Evolutionary conservation across 1,284 basidiomycete genomes (phyloP).

Genomic region (Apiotrichum siamense): DNA sequence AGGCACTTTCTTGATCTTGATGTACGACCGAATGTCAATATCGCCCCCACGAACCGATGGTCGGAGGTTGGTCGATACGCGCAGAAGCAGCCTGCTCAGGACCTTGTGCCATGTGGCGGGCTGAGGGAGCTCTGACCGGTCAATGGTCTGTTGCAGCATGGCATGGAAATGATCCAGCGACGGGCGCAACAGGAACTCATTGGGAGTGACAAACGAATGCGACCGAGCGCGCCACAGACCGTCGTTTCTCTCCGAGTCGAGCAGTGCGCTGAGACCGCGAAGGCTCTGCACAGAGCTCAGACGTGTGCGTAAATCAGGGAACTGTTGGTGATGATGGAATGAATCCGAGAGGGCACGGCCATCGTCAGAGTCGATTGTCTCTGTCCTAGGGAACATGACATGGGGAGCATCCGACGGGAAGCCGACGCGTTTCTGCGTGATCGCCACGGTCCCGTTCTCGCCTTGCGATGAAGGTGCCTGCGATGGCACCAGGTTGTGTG

Average conservation of each 20-base stretch:
- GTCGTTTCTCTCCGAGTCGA: conserved; percentile 40
- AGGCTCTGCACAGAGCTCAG: conserved; percentile 36
- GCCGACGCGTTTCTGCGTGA: conserved; percentile 1
- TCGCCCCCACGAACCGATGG: conserved; percentile 58
- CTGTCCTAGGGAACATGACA: conserved; percentile 34
- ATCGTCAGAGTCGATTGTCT: conserved; percentile 31
- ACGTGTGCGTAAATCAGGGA: conserved; percentile 32
- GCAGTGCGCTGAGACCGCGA: conserved; percentile 37
- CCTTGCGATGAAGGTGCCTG: conserved; percentile 3
- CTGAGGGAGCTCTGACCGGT: conserved; percentile 66
- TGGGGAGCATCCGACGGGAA: conserved; percentile 12
- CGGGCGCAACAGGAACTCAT: conserved; percentile 64
- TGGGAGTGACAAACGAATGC: conserved; percentile 33
- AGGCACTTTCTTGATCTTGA: conserved; percentile 98
- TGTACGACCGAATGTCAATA: conserved; percentile 89
- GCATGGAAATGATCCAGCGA: conserved; percentile 80
- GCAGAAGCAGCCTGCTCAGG: conserved; percentile 58
- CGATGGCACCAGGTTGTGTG: conserved; percentile 1
- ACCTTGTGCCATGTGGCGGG: conserved; percentile 78
- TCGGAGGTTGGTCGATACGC: conserved; percentile 42
- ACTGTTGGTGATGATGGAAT: conserved; percentile 8
- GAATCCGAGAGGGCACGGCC: conserved; percentile 24
- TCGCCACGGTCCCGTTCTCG: neutral
- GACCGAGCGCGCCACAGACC: conserved; percentile 43
- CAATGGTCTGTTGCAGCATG: conserved; percentile 69